These are phyloP conservation scores for Amylocarpus encephaloides DNA, from an alignment of 2,329 filamentous ascomycete genomes.

Conservation along the genomic window DNA sequence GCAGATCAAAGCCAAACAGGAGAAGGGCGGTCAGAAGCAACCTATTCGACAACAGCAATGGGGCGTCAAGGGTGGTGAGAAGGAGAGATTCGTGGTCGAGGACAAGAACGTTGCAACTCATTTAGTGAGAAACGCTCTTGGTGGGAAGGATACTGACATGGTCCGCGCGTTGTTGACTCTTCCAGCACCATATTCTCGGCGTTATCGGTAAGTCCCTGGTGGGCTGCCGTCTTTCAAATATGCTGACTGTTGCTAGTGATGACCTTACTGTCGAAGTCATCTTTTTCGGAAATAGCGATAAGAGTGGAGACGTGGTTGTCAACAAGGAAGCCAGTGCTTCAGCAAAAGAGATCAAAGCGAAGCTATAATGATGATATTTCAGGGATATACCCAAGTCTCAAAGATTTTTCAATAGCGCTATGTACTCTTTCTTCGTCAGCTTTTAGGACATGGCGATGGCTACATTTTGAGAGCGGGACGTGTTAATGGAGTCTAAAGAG, in stretches of 20 bases:
- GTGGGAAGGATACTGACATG: slow-evolving; percentile 89
- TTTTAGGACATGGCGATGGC: no score
- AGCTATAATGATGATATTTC: slow-evolving; percentile 20
- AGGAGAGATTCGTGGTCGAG: slow-evolving; percentile 83
- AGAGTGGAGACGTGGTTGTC: slow-evolving; percentile 70
- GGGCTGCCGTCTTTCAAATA: background rate
- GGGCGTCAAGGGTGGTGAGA: slow-evolving; percentile 68
- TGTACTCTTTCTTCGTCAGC: background rate
- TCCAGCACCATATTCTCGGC: slow-evolving; percentile 80
- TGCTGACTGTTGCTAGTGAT: slow-evolving; percentile 50
- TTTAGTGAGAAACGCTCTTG: slow-evolving; percentile 88
- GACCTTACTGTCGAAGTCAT: slow-evolving; percentile 97
- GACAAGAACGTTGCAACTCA: slow-evolving; percentile 97
- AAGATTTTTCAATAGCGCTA: background rate
- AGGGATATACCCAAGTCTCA: background rate
- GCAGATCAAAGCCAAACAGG: slow-evolving; percentile 42
- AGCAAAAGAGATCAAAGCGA: slow-evolving; percentile 28
- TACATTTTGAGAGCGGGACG: no score
- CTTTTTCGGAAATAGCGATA: slow-evolving; percentile 83
- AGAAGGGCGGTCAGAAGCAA: slow-evolving; percentile 66
- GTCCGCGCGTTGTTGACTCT: slow-evolving; percentile 86
- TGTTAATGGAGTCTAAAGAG: no score
- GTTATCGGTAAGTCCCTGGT: slow-evolving; percentile 66
- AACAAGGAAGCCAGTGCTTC: slow-evolving; percentile 79
- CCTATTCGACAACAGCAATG: slow-evolving; percentile 89